phyloP scores from a whole-genome alignment of 768 basidiomycete species.

The Kwoniella dejecticola region DNA sequence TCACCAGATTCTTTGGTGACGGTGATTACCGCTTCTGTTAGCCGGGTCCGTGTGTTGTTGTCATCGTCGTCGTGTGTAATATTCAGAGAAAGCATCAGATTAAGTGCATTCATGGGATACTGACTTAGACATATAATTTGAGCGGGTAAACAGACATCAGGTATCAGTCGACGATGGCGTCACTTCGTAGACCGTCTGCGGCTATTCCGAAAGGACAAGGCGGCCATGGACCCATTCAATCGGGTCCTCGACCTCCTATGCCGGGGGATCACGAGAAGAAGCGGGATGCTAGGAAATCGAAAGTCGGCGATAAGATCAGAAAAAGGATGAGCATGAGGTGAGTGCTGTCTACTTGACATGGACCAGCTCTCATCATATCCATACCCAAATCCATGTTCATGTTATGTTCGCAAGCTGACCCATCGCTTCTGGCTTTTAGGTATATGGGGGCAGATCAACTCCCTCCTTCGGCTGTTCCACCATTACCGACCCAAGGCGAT shows the following conservation, averaged over 20 bases:
- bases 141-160: not conserved
- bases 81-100: too few relatives aligned
- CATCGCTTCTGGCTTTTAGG: conserved; percentile 2
- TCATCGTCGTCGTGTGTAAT: too few relatives aligned
- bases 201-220: conserved; percentile 21
- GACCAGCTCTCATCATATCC: not conserved
- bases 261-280: conserved; percentile 19
- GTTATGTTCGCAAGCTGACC: too few relatives aligned
- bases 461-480: conserved; percentile 14
- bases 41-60: not conserved
- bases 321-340: conserved; percentile 94
- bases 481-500: conserved; percentile 22
- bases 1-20: not conserved
- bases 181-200: conserved; percentile 43
- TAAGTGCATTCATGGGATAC: too few relatives aligned
- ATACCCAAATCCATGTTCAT: too few relatives aligned
- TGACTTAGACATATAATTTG: too few relatives aligned
- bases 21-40: conserved; percentile 9
- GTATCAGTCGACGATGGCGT: conserved; percentile 31
- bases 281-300: conserved; percentile 57
- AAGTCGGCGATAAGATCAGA: conserved; percentile 86
- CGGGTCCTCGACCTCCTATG: conserved; percentile 19
- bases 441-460: conserved; percentile 32
- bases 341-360: conserved; percentile 51
- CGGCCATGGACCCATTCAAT: conserved; percentile 7